Evolutionary conservation across 2,329 filamentous ascomycete species (phyloP), one percentile per base, ranked within the genome.

Genomic region (Proliferodiscus dingleyae): DNA sequence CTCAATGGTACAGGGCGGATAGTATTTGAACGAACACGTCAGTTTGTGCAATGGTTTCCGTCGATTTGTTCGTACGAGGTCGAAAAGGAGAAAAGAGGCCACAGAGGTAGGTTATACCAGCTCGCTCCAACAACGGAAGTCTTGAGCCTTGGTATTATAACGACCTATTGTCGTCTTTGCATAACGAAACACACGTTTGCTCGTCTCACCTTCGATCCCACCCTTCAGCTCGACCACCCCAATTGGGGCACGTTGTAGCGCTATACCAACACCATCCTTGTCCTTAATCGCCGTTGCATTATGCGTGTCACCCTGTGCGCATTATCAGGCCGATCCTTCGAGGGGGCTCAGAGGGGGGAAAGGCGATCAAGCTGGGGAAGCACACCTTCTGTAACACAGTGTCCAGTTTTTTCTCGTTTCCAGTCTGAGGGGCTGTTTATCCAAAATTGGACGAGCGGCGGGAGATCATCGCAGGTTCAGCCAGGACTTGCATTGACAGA

Each of bases 131-230:
- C 8, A 32, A 29, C 8, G 37, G 22, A 39, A 43, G 42, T 41
- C 45, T 33, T 33, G 16, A 15, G 32, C 32, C 32, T 21, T 45
- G 46, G 43, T 16, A 40, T 28, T 23, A 21, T 26, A n/a, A n/a
- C n/a, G n/a, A n/a, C n/a, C n/a, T n/a, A n/a, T n/a, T n/a, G n/a
- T n/a, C n/a, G n/a, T n/a, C n/a, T n/a, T 43, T 45, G 51, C 51
- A 54, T 54, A 47, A 49, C 52, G 51, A 56, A 56, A 56, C 51
- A 40, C 21, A 21, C 37, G 39, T 48, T 49, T 38, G 26, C 32
- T 42, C 39, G 45, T 50, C 45, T 49, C 48, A 50, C n/a, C 42
- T 22, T 41, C 44, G 43, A 22, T 30, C 40, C 45, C 42, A 36
- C 47, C 37, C 45, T 41, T 47, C 34, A 45, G 37, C 38, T 30